Evolutionary conservation across 2,329 filamentous ascomycete genomes (phyloP), one percentile per base, ranked within the genome.

Genomic region (Botryotinia narcissicola): DNA sequence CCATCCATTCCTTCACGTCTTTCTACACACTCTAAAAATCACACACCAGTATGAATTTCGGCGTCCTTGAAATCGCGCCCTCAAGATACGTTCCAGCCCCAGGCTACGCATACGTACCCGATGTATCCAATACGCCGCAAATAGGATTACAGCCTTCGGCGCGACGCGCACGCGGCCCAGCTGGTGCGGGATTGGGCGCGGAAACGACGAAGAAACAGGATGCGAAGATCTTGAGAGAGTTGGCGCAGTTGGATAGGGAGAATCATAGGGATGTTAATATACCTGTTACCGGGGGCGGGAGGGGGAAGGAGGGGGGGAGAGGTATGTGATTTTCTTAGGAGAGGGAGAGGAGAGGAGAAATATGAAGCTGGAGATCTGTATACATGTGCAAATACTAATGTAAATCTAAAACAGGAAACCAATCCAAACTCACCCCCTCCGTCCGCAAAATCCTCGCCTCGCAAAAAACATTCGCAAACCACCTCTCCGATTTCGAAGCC

Each of bases 61-160:
- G 93, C 79, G 93, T 98, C 79, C 91, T 97, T 83, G 92, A 97
- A 78, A 85, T 98, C 73, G 92, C 93, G 51, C 90, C 89, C 80
- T 85, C 90, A 42, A 90, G 89, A 75, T 90, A 90, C 25, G 88
- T 89, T 62, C 85, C 88, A 62, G 92, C 93, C 1, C 94, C 95
- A 1, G 95, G 95, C 79, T 98, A 94, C 92, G 94, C 94, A 20
- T 97, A 97, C 81, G 93, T 98, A 1, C 91, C 94, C 44, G 93
- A 97, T 80, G 22, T 66, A 12, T 90, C 88, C 25, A 81, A 87
- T 73, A 86, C 88, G 20, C 86, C 89, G 16, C 86, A 87, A 77
- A 81, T 84, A 69, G 81, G 85, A 70, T 86, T 78, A 78, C 83
- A 85, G 76, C 86, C 84, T 74, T 83, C 84, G 76, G 88, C 87